phyloP scores from a whole-genome alignment of 768 basidiomycete species.

The Hypholoma sublateritium region DNA sequence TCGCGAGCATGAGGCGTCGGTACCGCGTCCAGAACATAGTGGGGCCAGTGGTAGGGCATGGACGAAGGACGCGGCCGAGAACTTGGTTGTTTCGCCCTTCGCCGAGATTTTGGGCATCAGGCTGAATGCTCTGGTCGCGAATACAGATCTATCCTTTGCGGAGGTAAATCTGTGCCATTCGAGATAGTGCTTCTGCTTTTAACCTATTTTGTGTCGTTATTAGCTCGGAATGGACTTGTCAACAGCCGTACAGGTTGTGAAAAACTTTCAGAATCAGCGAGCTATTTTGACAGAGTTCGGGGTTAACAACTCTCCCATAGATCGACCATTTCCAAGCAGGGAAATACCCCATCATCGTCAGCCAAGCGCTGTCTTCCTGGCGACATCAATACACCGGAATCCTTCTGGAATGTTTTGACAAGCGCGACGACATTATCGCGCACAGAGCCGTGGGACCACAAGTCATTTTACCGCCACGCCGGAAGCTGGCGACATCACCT shows the following conservation, averaged over 20 bases:
- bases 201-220: neutral
- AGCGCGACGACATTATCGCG: slow-evolving; percentile 24
- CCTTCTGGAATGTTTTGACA: slow-evolving; percentile 26
- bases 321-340: neutral
- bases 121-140: slow-evolving; percentile 7
- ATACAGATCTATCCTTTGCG: slow-evolving; percentile 21
- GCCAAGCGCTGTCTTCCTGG: slow-evolving; percentile 32
- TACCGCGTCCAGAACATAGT: neutral
- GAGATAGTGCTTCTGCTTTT: neutral
- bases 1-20: too few relatives aligned
- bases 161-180: slow-evolving; percentile 18
- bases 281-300: slow-evolving; percentile 16
- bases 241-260: slow-evolving; percentile 25
- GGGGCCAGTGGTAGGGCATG: neutral
- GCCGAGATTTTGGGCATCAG: slow-evolving; percentile 13
- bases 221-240: slow-evolving; percentile 30
- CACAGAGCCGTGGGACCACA: slow-evolving; percentile 30
- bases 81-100: slow-evolving; percentile 12
- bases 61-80: slow-evolving; percentile 6
- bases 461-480: slow-evolving; percentile 22
- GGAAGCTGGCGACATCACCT: slow-evolving; percentile 21
- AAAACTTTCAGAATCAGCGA: slow-evolving; percentile 17
- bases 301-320: neutral
- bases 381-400: slow-evolving; percentile 22
- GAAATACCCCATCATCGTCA: slow-evolving; percentile 28